A percentile compares a stretch with the other conserved stretches of the same genome.
phyloP scores from a whole-genome alignment of 2,329 filamentous ascomycete genomes.

The Botryotinia convoluta region DNA sequence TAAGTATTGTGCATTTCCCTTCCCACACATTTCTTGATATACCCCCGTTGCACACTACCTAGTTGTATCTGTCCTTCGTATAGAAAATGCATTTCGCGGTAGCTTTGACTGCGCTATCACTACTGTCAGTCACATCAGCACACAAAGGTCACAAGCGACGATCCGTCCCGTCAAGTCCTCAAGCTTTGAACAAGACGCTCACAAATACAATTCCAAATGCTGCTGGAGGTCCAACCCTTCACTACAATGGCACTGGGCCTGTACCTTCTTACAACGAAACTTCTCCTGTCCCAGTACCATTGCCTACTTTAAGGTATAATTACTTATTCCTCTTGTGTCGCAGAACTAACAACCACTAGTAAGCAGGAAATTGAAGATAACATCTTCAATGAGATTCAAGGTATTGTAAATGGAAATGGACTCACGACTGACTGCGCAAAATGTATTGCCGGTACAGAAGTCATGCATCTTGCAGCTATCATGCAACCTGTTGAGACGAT shows the following conservation, averaged over 20 bases:
- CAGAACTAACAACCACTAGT: not conserved
- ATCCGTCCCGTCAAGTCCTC: constrained; percentile 15
- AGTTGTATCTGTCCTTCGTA: no score
- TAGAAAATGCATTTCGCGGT: constrained; percentile 1
- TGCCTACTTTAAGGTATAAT: constrained; percentile 12
- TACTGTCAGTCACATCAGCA: constrained; percentile 15
- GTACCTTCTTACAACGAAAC: constrained; percentile 17
- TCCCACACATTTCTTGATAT: not conserved
- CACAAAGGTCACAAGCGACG: constrained; percentile 17
- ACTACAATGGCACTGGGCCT: constrained; percentile 15
- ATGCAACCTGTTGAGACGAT: constrained; percentile 14
- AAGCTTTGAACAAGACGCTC: constrained; percentile 18
- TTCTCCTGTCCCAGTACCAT: constrained; percentile 8
- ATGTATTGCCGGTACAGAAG: constrained; percentile 18
- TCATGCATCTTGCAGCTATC: constrained; percentile 20
- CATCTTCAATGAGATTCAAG: constrained; percentile 13
- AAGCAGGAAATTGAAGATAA: constrained; percentile 19
- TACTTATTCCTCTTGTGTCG: not conserved
- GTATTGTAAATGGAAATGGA: constrained; percentile 9
- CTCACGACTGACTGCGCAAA: constrained; percentile 13
- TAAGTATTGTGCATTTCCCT: constrained; percentile 3
- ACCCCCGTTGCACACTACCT: not conserved
- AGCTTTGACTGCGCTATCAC: not conserved
- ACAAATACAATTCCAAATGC: constrained; percentile 20
- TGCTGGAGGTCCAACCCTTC: constrained; percentile 18